Base-by-base conservation (phyloP, 345 rosid genomes). In the Mercurialis annua region DNA sequence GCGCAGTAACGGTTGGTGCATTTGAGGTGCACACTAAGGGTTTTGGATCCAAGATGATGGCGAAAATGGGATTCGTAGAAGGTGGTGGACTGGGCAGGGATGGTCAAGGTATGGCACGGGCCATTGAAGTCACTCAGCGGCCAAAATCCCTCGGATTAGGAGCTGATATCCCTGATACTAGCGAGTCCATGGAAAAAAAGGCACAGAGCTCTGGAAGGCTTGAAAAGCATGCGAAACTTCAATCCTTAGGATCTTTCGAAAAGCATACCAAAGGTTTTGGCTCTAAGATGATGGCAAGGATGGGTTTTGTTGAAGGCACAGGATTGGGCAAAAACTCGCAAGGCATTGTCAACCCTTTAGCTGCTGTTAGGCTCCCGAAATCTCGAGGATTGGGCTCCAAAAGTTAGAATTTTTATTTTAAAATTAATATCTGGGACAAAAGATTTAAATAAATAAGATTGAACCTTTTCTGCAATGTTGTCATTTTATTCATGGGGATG, bases 11-110 rank as follows among this genome's bases (percentile, higher is more conserved):
- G 51, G 76, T 82, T 42, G 98, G 92, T 59, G 82, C 90, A 23
- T 92, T 94, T 27, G 98, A 94, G 90, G 78, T 84, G 20, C 96
- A 92, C 74, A 94, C 99, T 10, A 85, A 76, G 76, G 97, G 96
- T 15, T 88, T 88, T 67, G 96, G 97, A 72, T 91, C 97, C 34
- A 92, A 90, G 82, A 86, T 92, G 90, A 88, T 92, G 96, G 96
- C 88, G 0, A 92, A 80, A 71, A 93, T 93, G 98, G 96, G 97
- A 67, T 93, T 72, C 48, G 67, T 85, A 52, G 91, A 85, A 74
- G 97, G 97, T n/a, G 83, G 81, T 7, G 98, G 97, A 29, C 65
- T 90, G 48, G 95, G 98, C 52, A 93, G 84, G 70, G 97, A 84
- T 63, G 89, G 94, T 72, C 85, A 83, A 58, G 98, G 98, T 59